These are phyloP conservation scores for Acacia acuminata DNA, from an alignment of 306 rosid genomes.

Conservation along the genomic window DNA sequence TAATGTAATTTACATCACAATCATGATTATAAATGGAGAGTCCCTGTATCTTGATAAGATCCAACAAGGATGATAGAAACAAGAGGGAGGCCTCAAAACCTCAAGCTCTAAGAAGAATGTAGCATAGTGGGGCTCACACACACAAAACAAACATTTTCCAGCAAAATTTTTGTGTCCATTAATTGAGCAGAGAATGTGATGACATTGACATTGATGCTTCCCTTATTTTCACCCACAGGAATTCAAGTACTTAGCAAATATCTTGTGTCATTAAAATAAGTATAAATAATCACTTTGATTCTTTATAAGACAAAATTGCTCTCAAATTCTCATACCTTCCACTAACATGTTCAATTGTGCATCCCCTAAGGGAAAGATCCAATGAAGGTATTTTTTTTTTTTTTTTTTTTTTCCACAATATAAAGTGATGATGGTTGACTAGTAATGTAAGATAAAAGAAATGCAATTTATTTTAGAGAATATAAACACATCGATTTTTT, in stretches of 20 bases:
- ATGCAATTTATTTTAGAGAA: too few relatives aligned
- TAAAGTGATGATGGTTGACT: too few relatives aligned
- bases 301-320: too few relatives aligned
- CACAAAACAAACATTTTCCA: neutral
- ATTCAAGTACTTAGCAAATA: neutral
- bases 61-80: neutral
- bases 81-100: neutral
- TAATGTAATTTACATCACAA: too few relatives aligned
- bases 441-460: too few relatives aligned
- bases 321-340: neutral
- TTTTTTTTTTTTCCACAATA: too few relatives aligned
- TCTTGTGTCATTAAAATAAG: neutral
- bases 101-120: constrained; percentile 9
- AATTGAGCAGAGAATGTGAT: neutral
- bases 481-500: neutral
- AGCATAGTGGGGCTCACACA: neutral
- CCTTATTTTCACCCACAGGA: neutral
- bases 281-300: neutral
- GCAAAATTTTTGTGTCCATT: neutral
- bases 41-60: neutral
- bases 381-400: too few relatives aligned
- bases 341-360: neutral
- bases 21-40: neutral
- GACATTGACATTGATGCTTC: neutral
- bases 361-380: neutral